phyloP scores from a whole-genome alignment of 768 basidiomycete genomes.

The Phylloporus arenicola region DNA sequence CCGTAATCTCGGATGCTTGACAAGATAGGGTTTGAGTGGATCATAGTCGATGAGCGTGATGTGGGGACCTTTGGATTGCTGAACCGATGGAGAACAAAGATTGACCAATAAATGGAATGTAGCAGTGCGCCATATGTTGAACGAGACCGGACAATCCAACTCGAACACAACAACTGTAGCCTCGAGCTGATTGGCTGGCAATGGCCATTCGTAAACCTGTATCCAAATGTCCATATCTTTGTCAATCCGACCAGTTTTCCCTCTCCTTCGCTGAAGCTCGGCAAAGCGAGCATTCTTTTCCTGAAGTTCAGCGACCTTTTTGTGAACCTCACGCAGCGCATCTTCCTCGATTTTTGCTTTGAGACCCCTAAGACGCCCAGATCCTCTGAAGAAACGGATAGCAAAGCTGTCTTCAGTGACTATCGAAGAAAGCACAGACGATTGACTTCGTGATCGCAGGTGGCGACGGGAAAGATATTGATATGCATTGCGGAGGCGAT shows the following conservation, averaged over 20 bases:
- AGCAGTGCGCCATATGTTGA: neutral
- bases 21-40: neutral
- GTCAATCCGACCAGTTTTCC: neutral
- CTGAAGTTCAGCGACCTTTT: slow-evolving; percentile 27
- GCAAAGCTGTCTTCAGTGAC: slow-evolving; percentile 23
- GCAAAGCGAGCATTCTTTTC: slow-evolving; percentile 10
- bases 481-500: slow-evolving; percentile 24
- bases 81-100: slow-evolving; percentile 20
- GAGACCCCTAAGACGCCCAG: slow-evolving; percentile 18
- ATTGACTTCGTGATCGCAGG: neutral
- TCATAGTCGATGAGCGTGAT: slow-evolving; percentile 1
- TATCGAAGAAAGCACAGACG: slow-evolving; percentile 32
- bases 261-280: neutral
- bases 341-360: slow-evolving; percentile 25
- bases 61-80: neutral
- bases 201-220: slow-evolving; percentile 40
- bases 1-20: slow-evolving; percentile 12
- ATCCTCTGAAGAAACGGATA: slow-evolving; percentile 27
- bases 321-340: slow-evolving; percentile 16
- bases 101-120: slow-evolving; percentile 30
- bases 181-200: slow-evolving; percentile 28
- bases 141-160: neutral
- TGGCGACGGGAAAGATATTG: slow-evolving; percentile 31
- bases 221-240: neutral
- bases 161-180: neutral